Base-by-base conservation (phyloP, 805 yeast species). In the Grigorovia yakushimaensis region DNA sequence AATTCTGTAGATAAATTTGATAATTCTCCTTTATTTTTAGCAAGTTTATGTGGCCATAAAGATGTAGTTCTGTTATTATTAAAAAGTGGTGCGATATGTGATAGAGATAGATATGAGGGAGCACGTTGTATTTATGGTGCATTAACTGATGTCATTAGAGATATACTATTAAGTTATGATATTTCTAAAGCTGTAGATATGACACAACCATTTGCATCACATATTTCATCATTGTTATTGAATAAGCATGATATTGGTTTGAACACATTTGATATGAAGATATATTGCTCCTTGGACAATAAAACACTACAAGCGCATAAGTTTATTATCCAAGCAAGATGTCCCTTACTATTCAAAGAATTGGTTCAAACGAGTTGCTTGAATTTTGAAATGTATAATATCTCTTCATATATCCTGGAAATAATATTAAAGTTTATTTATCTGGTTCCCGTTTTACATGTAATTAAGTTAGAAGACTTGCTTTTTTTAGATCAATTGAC, bases 111-210 rank as follows among this genome's bases (percentile, higher is more conserved):
- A n/a, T 79, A 79, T 57, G 85, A 84, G 60, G 93, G 94, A 2
- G 86, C 82, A 11, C 71, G 84, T 41, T 84, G 91, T 53, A 71
- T 84, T 2, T 84, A 85, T 57, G 93, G 89, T 2, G 93, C 94
- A 0, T 64, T 85, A 47, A 85, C 74, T 17, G 88, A 83, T 57
- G 61, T 68, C 4, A 85, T 85, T 23, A 64, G 88, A 42, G 73
- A 74, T 39, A 60, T 82, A 19, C 63, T 85, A 45, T 57, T 81
- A 18, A 70, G 76, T 39, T 80, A 71, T 58, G 88, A 83, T 58
- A 74, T 84, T 41, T 76, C 85, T 5, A 84, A 81, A 55, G 77
- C 81, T 0, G 81, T 81, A 15, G 88, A 84, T 60, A 62, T 72
- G 13, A 69, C 72, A 13, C 84, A 82, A 58, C 91, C 93, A 1